These are phyloP conservation scores for Boletus barrowsii DNA, from an alignment of 768 basidiomycete species.

Conservation along the genomic window DNA sequence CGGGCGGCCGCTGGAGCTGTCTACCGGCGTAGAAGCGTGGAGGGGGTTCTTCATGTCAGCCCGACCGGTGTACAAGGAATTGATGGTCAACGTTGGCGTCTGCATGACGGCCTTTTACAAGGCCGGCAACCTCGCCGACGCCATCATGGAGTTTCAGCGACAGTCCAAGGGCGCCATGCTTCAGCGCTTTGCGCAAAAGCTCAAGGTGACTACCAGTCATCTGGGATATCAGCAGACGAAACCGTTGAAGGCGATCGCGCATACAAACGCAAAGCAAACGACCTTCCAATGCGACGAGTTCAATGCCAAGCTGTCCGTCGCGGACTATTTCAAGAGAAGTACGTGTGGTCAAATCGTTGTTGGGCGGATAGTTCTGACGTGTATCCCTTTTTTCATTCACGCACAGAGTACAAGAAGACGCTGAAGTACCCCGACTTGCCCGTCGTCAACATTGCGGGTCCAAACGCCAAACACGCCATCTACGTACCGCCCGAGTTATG, in stretches of 20 bases:
- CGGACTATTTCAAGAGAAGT: constrained; percentile 65
- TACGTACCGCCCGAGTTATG: constrained; percentile 72
- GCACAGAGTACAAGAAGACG: constrained; percentile 55
- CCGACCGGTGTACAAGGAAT: constrained; percentile 44
- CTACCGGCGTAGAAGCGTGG: constrained; percentile 41
- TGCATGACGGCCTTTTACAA: constrained; percentile 55
- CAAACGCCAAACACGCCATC: constrained; percentile 26
- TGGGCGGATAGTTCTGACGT: background rate
- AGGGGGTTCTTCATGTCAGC: constrained; percentile 52
- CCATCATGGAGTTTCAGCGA: constrained; percentile 46
- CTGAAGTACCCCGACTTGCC: constrained; percentile 51
- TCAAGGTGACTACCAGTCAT: constrained; percentile 58
- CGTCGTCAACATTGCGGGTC: constrained; percentile 52
- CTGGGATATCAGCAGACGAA: constrained; percentile 53
- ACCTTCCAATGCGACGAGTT: constrained; percentile 58
- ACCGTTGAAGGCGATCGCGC: constrained; percentile 39
- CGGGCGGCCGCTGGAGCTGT: constrained; percentile 24
- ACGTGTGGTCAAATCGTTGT: constrained; percentile 17
- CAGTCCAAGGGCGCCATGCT: constrained; percentile 44
- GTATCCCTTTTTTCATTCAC: background rate
- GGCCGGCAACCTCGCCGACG: constrained; percentile 61
- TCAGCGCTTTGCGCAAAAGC: constrained; percentile 45
- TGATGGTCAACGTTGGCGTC: constrained; percentile 54
- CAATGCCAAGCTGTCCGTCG: constrained; percentile 52
- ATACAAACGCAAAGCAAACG: constrained; percentile 42